Evolutionary conservation across 306 rosid species (phyloP), one percentile per base, ranked within the genome.

Genomic region (Cajanus cajan): DNA sequence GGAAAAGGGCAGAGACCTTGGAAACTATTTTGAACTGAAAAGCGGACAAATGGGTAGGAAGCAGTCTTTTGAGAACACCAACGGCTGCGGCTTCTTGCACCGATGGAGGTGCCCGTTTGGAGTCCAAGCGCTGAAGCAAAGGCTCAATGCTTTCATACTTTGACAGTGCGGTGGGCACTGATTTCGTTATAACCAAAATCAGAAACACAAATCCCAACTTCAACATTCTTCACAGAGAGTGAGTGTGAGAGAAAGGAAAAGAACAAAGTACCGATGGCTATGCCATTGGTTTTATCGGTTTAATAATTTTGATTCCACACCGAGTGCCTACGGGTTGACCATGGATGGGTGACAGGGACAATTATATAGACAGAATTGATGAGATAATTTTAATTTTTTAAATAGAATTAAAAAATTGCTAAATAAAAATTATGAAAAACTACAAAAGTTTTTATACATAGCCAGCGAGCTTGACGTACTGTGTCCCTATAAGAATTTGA

Each of bases 61-160:
- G 93, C 73, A 95, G 73, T 74, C 96, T 84, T 44, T 57, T 68
- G 37, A 95, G 88, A 80, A 95, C 76, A 69, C 75, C 90, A 74
- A 68, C 61, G 4, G 96, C 92, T 12, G 98, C 97, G 6, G 91
- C 89, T 79, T 91, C 94, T 86, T 95, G 98, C 57, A 85, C 90
- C 0, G 96, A 86, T 40, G 97, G 87, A 78, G 88, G 13, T 14
- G 85, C 80, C 34, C 91, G 73, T 72, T 90, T 89, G 59, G 90
- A 90, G 61, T 91, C 93, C 86, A 91, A 84, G 25, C 93, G 93
- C 31, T 81, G 88, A 28, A 89, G 86, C 83, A 95, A 48, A 62
- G 92, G 83, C 78, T 84, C 58, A 18, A 95, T 83, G 31, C 90
- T 82, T 82, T 88, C 85, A 68, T 82, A 71, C 24, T 86, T 82